Conservation (phyloP, 2,329 filamentous ascomycete species). For the Fusarium sp. region DNA sequence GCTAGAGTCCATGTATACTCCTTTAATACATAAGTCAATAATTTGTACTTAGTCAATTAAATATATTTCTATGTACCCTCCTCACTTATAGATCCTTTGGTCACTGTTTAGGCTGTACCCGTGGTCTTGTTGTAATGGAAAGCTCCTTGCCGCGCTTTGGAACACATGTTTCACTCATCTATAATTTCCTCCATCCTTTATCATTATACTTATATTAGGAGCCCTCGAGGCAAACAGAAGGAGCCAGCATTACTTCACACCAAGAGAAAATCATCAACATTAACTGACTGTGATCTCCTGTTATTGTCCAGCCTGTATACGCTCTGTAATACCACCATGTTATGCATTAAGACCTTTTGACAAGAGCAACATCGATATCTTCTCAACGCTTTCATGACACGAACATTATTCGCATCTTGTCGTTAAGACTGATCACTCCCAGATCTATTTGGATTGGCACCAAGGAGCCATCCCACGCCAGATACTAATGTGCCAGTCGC, state of each 20-base stretch:
- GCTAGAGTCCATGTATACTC: no score
- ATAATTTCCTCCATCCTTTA: no score
- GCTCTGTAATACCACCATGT: no score
- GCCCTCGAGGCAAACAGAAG: no score
- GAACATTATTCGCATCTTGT: background rate
- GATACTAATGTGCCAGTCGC: constrained; percentile 73
- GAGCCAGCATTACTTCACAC: no score
- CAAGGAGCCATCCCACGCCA: constrained; percentile 73
- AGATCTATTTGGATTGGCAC: constrained; percentile 55
- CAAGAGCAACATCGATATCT: background rate
- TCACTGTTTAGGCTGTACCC: background rate
- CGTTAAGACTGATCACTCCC: constrained; percentile 17
- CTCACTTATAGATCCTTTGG: background rate
- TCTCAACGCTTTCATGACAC: background rate
- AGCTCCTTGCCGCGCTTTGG: no score
- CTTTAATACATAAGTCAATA: background rate
- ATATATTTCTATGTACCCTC: background rate
- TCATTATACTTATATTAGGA: no score
- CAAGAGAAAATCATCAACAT: no score
- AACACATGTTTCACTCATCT: no score
- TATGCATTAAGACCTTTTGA: no score
- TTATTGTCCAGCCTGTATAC: no score
- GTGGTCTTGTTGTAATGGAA: background rate
- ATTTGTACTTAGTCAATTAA: background rate
- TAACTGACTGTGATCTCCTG: no score